Conservation (phyloP, 2,329 filamentous ascomycete species). For the Diaporthe citri region DNA sequence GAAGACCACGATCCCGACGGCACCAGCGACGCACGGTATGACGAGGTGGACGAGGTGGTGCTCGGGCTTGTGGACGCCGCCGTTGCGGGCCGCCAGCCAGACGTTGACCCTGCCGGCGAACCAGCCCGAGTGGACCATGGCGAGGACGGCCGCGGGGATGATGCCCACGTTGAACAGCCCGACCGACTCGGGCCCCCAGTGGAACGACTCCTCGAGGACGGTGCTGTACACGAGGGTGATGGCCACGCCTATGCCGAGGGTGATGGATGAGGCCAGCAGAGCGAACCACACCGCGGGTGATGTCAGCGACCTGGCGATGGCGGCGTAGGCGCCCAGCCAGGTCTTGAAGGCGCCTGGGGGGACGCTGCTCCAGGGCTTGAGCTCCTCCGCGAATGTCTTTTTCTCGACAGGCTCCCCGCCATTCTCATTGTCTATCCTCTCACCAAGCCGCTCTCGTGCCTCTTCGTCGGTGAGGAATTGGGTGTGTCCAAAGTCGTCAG, state of each 20-base stretch:
- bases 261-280: not conserved
- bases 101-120: slow-evolving; percentile 43
- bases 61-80: slow-evolving; percentile 52
- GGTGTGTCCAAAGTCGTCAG: slow-evolving; percentile 23
- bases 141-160: not conserved
- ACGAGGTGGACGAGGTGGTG: slow-evolving; percentile 35
- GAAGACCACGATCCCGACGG: not conserved
- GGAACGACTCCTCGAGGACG: slow-evolving; percentile 13
- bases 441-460: not conserved
- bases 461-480: not conserved
- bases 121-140: slow-evolving; percentile 4
- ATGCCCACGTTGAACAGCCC: slow-evolving; percentile 3
- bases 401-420: not conserved
- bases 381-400: not conserved
- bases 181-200: not conserved
- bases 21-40: not conserved
- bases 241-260: slow-evolving; percentile 4
- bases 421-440: not conserved
- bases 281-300: slow-evolving; percentile 2
- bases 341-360: not conserved
- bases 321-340: not conserved
- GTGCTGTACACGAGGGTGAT: slow-evolving; percentile 8
- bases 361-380: not conserved
- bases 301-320: not conserved
- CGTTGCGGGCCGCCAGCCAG: slow-evolving; percentile 55